A percentile compares a stretch with the other conserved stretches of the same genome.
Conservation (phyloP, 495 filamentous ascomycete species). For the Penicillium dipodomyicola region DNA sequence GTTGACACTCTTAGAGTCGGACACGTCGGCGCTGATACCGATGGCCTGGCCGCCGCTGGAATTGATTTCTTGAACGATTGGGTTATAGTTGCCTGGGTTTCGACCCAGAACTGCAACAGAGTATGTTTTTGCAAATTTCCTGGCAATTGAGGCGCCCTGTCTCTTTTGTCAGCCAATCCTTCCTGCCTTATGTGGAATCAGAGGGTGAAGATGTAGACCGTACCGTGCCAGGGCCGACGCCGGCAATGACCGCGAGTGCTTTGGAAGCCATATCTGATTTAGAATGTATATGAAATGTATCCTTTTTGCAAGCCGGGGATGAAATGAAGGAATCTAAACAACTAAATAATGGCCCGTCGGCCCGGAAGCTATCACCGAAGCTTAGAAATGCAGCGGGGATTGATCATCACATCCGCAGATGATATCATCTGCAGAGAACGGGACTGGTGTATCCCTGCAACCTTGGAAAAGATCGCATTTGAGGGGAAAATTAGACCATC, state of each 20-base stretch:
- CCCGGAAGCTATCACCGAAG: slow-evolving; percentile 14
- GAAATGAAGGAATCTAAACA: neutral
- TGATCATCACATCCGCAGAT: slow-evolving; percentile 29
- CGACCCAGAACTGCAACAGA: slow-evolving; percentile 75
- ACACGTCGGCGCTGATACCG: slow-evolving; percentile 72
- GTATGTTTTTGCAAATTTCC: slow-evolving; percentile 68
- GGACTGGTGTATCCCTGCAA: slow-evolving; percentile 12
- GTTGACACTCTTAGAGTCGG: slow-evolving; percentile 58
- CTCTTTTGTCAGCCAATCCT: slow-evolving; percentile 8
- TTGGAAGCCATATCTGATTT: slow-evolving; percentile 34
- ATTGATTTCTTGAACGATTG: slow-evolving; percentile 73
- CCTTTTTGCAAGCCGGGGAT: too few relatives aligned
- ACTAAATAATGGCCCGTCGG: slow-evolving; percentile 15
- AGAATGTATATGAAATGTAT: neutral
- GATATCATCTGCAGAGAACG: slow-evolving; percentile 25
- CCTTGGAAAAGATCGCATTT: neutral
- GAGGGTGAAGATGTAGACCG: slow-evolving; percentile 10
- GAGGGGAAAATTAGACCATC: neutral
- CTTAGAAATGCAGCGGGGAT: slow-evolving; percentile 33
- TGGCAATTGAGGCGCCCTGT: slow-evolving; percentile 58
- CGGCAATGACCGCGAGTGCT: slow-evolving; percentile 67
- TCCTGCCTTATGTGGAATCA: neutral
- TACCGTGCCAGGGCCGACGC: slow-evolving; percentile 72
- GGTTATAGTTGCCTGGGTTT: slow-evolving; percentile 61
- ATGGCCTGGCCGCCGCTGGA: slow-evolving; percentile 65